Evolutionary conservation across 805 yeast genomes (phyloP).

Genomic region (Hanseniaspora valbyensis): DNA sequence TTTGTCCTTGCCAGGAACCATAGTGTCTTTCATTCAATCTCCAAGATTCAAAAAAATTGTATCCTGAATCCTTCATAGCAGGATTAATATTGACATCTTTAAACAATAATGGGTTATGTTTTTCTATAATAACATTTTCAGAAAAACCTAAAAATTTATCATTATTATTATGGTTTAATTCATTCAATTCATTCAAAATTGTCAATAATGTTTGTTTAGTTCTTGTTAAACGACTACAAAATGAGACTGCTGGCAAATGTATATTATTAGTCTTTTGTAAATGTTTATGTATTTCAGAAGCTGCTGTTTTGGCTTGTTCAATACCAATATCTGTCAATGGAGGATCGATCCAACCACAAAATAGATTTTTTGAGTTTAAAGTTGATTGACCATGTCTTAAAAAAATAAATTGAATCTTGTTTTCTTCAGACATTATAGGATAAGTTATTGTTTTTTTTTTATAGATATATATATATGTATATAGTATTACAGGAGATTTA

Average conservation of each 20-base stretch:
- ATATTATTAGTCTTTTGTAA: constrained; percentile 21
- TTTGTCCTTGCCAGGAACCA: constrained; percentile 70
- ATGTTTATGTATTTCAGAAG: constrained; percentile 41
- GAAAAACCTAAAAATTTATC: not conserved
- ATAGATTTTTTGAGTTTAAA: constrained; percentile 62
- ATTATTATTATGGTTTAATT: constrained; percentile 17
- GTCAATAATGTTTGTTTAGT: constrained; percentile 66
- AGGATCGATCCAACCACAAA: constrained; percentile 82
- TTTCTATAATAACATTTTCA: constrained; percentile 12
- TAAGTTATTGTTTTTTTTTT: too few species aligned
- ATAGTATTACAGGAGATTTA: too few species aligned
- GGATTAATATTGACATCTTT: not conserved
- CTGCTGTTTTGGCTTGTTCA: constrained; percentile 57
- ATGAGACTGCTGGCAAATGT: constrained; percentile 44
- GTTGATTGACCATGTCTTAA: constrained; percentile 78
- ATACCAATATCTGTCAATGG: constrained; percentile 55
- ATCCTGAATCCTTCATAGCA: constrained; percentile 34
- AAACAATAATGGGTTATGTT: constrained; percentile 13
- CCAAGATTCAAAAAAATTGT: constrained; percentile 57
- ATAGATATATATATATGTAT: too few species aligned
- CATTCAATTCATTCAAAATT: constrained; percentile 41
- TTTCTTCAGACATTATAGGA: not conserved
- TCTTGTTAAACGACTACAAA: constrained; percentile 61
- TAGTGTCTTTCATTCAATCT: constrained; percentile 76
- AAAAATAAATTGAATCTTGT: constrained; percentile 29